Evolutionary conservation across 306 rosid species (phyloP).

Genomic region (Inga laurina): DNA sequence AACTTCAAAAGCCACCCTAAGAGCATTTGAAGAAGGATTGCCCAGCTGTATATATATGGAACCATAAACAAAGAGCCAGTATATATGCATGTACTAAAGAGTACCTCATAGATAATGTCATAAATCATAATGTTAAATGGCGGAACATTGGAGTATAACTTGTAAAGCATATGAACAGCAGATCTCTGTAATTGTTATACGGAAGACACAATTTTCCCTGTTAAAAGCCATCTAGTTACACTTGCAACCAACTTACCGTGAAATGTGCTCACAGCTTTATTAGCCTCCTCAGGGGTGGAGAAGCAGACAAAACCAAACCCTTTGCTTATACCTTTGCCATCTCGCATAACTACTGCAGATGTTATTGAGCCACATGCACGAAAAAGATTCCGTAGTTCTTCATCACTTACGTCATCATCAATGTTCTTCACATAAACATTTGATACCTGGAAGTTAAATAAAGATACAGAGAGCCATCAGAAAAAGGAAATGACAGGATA

Average conservation of each 20-base stretch:
- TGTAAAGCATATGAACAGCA: background rate
- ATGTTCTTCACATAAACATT: conserved; percentile 91
- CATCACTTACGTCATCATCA: conserved; percentile 68
- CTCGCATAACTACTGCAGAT: conserved; percentile 80
- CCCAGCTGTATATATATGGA: background rate
- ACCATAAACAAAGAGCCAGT: background rate
- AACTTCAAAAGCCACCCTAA: background rate
- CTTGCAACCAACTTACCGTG: conserved; percentile 58
- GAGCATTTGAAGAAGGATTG: background rate
- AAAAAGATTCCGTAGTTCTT: conserved; percentile 65
- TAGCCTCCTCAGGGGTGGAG: conserved; percentile 85
- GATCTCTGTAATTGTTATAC: background rate
- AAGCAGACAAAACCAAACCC: conserved; percentile 95
- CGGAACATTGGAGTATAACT: background rate
- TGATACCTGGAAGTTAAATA: conserved; percentile 57
- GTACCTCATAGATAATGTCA: background rate
- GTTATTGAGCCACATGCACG: conserved; percentile 78
- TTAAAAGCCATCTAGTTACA: background rate
- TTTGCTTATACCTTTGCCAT: conserved; percentile 74
- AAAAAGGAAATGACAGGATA: conserved; percentile 7
- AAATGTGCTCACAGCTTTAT: conserved; percentile 75
- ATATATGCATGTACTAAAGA: background rate
- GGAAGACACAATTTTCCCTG: background rate
- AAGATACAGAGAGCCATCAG: conserved; percentile 23
- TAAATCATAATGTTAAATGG: background rate